phyloP scores from a whole-genome alignment of 1,139 yeast species.

The Suhomyces yuchorum region DNA sequence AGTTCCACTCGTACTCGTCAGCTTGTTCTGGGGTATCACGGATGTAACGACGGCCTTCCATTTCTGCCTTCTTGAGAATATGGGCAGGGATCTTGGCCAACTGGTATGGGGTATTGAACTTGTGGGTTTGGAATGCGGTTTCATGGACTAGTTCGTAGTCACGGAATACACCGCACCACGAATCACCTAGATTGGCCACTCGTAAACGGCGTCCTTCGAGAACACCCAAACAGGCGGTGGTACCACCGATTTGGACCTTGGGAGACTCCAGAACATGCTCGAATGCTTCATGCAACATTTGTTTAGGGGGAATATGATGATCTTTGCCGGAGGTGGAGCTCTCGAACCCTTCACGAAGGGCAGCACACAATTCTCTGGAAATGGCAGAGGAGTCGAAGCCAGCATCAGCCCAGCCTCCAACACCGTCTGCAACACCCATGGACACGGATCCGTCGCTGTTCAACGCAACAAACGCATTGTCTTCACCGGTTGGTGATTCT shows the following conservation, averaged over 20 bases:
- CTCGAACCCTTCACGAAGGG: conserved; percentile 37
- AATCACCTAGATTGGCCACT: conserved; percentile 88
- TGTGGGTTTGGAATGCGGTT: conserved; percentile 80
- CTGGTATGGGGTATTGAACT: conserved; percentile 90
- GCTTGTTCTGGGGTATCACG: conserved; percentile 57
- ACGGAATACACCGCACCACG: conserved; percentile 89
- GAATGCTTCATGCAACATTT: conserved; percentile 59
- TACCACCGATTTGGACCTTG: conserved; percentile 86
- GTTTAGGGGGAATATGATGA: conserved; percentile 40
- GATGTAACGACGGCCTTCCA: conserved; percentile 61
- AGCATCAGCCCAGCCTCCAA: conserved; percentile 94
- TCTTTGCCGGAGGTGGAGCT: conserved; percentile 3
- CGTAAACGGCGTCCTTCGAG: conserved; percentile 53
- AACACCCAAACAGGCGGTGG: conserved; percentile 88
- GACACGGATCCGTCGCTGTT: conserved; percentile 54
- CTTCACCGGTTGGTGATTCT: conserved; percentile 80
- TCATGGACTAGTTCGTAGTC: conserved; percentile 61
- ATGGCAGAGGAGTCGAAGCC: conserved; percentile 89
- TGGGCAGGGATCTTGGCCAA: conserved; percentile 78
- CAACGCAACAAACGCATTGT: conserved; percentile 66
- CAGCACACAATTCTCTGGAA: conserved; percentile 64
- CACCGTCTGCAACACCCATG: conserved; percentile 95
- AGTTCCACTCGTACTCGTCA: conserved; percentile 51
- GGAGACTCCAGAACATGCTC: conserved; percentile 52
- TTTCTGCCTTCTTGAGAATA: conserved; percentile 56